phyloP scores from a whole-genome alignment of 208 protist genomes.

The Trypanosoma melophagium region DNA sequence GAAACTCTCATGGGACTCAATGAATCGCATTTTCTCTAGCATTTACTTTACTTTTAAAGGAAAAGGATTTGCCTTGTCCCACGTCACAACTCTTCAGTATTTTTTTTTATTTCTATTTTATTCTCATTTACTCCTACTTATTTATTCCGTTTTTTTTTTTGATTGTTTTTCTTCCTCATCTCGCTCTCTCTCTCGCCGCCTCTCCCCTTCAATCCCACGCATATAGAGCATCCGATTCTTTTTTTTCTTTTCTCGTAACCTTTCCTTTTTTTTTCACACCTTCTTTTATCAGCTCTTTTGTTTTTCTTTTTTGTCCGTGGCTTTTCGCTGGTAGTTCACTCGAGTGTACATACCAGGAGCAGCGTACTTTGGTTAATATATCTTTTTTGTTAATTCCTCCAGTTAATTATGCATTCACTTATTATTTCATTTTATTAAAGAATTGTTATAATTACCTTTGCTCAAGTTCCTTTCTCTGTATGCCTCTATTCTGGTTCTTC shows the following conservation, averaged over 20 bases:
- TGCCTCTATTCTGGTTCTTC: background rate
- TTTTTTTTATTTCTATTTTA: background rate
- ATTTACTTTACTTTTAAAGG: background rate
- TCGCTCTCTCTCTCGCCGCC: background rate
- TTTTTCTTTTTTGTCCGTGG: no score
- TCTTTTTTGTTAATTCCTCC: background rate
- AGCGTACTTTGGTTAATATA: no score
- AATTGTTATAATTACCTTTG: no score
- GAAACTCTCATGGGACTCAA: no score
- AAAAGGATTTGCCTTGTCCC: no score
- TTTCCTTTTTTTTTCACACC: background rate
- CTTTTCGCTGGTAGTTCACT: no score
- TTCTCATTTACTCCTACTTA: background rate
- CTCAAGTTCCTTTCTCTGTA: background rate
- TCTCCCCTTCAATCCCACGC: background rate
- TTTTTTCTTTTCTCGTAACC: background rate
- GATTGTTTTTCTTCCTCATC: conserved; percentile 6
- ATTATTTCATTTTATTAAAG: background rate
- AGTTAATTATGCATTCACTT: background rate
- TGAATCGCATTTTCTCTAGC: background rate
- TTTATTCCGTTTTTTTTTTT: conserved; percentile 14
- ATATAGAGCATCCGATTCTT: background rate
- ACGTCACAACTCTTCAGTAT: background rate
- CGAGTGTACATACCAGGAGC: no score
- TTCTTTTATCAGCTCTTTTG: background rate